A percentile compares a stretch with the other conserved stretches of the same genome.
phyloP scores from a whole-genome alignment of 1,284 basidiomycete genomes.

The Irpex sp. region DNA sequence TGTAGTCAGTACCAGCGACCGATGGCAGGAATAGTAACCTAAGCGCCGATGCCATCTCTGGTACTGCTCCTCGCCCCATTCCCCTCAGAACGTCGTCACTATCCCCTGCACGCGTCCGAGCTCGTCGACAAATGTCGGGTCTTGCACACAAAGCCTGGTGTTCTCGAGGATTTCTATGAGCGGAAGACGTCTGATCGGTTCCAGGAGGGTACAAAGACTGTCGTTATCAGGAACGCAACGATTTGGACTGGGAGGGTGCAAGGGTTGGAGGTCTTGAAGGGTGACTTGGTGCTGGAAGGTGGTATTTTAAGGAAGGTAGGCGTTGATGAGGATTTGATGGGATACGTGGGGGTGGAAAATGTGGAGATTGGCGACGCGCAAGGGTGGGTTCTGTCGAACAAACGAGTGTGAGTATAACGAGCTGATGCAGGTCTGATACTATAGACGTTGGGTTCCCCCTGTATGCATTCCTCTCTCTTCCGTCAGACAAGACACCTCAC shows the following conservation, averaged over 20 bases:
- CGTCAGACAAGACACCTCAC: neutral
- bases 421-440: neutral
- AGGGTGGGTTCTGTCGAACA: slow-evolving; percentile 11
- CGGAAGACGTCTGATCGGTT: slow-evolving; percentile 64
- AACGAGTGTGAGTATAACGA: neutral
- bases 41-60: too few species aligned
- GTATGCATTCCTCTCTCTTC: slow-evolving; percentile 8
- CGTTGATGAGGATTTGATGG: slow-evolving; percentile 18
- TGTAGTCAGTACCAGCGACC: too few species aligned
- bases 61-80: slow-evolving; percentile 4
- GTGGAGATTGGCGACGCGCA: slow-evolving; percentile 17
- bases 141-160: slow-evolving; percentile 35
- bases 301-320: slow-evolving; percentile 55
- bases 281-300: slow-evolving; percentile 51
- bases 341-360: slow-evolving; percentile 1
- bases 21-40: too few species aligned
- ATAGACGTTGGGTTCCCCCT: slow-evolving; percentile 23
- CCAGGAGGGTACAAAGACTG: slow-evolving; percentile 32
- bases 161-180: slow-evolving; percentile 41
- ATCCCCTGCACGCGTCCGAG: slow-evolving; percentile 22
- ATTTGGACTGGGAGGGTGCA: slow-evolving; percentile 63
- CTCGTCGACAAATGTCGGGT: slow-evolving; percentile 35
- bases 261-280: slow-evolving; percentile 47
- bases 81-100: neutral
- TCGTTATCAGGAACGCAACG: slow-evolving; percentile 43